Percentiles rank a stretch among this genome's conserved stretches.
These are phyloP conservation scores for Ascochyta koolunga DNA, from an alignment of 2,329 filamentous ascomycete genomes.

Conservation along the genomic window DNA sequence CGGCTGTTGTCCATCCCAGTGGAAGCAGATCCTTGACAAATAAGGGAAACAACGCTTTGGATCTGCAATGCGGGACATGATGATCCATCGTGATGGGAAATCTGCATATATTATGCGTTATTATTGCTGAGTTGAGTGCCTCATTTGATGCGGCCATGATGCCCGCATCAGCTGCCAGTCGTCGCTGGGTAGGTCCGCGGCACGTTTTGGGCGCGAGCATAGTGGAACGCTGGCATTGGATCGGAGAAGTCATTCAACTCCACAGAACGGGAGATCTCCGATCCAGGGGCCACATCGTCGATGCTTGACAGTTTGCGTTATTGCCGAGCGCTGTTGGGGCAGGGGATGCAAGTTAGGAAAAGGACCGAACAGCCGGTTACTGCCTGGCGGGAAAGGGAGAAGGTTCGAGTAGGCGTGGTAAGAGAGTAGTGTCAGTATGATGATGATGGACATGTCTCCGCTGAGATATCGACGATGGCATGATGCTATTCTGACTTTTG, in stretches of 20 bases:
- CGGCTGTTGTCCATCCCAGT: background rate
- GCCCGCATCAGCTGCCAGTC: background rate
- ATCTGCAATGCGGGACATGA: background rate
- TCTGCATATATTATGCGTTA: background rate
- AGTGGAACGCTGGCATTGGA: conserved; percentile 3
- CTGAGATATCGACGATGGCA: background rate
- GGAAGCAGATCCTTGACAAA: conserved; percentile 2
- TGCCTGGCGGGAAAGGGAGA: background rate
- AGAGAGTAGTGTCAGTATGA: background rate
- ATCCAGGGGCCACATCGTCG: conserved; percentile 10
- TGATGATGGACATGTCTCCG: background rate
- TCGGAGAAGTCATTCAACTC: conserved; percentile 8
- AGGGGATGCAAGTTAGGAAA: background rate
- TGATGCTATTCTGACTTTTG: conserved; percentile 3
- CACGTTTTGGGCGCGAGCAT: background rate
- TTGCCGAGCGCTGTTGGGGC: no score
- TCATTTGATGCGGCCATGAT: conserved; percentile 3
- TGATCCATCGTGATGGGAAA: background rate
- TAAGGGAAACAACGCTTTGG: background rate
- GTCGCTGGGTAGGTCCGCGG: background rate
- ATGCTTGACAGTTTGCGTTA: background rate
- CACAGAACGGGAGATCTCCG: conserved; percentile 12
- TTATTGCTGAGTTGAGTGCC: background rate
- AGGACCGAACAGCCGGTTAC: background rate
- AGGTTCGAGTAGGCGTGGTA: conserved; percentile 1